phyloP scores from a whole-genome alignment of 805 yeast genomes.

The Candida pseudofarinosa region DNA sequence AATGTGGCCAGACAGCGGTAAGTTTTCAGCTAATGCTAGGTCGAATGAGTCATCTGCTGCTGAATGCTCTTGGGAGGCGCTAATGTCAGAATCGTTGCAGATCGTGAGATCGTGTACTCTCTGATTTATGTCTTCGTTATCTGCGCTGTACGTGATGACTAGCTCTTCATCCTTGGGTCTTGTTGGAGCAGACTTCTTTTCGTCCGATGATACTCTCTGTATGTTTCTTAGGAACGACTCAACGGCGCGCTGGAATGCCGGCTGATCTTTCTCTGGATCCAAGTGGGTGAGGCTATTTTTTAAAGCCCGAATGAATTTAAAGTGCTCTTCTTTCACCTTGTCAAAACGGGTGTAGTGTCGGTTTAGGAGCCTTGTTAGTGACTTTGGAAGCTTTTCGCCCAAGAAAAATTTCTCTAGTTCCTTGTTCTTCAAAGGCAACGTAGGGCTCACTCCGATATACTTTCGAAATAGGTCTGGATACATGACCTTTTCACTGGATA shows the following conservation, averaged over 20 bases:
- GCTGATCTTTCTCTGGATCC: neutral
- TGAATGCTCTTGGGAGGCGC: neutral
- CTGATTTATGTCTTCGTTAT: slow-evolving; percentile 13
- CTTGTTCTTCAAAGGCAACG: slow-evolving; percentile 4
- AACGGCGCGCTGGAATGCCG: neutral
- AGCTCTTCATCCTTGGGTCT: slow-evolving; percentile 15
- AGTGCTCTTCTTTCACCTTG: neutral
- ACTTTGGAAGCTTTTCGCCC: slow-evolving; percentile 1
- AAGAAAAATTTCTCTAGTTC: slow-evolving; percentile 6
- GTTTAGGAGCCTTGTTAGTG: slow-evolving; percentile 7
- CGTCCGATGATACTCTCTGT: neutral
- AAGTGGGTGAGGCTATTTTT: slow-evolving; percentile 4
- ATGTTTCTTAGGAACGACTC: slow-evolving; percentile 1
- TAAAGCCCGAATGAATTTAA: neutral
- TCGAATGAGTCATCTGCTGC: neutral
- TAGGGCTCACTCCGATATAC: neutral
- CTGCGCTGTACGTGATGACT: slow-evolving; percentile 12
- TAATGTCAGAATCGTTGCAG: neutral
- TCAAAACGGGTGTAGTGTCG: slow-evolving; percentile 5
- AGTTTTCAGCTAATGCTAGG: neutral
- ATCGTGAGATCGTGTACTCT: slow-evolving; percentile 12
- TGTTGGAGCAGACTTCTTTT: neutral
- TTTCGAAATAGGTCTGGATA: neutral
- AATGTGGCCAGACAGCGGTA: neutral
- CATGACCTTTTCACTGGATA: neutral